phyloP scores from a whole-genome alignment of 1,284 basidiomycete genomes.

The Ustilago cynodontis region DNA sequence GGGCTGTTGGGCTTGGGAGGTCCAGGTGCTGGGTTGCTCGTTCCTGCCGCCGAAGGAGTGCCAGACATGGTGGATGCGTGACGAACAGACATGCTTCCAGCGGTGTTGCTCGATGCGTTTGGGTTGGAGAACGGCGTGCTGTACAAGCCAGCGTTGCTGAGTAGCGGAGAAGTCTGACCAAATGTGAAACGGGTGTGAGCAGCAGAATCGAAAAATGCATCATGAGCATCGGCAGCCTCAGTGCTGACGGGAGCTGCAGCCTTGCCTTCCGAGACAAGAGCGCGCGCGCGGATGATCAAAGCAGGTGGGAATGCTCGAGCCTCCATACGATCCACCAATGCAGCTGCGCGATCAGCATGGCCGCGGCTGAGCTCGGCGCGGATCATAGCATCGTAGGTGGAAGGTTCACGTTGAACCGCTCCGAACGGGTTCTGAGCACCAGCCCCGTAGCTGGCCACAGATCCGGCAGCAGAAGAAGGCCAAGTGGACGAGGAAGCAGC shows the following conservation, averaged over 20 bases:
- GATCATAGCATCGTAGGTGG: slow-evolving; percentile 92
- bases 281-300: slow-evolving; percentile 62
- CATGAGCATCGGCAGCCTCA: background rate
- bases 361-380: slow-evolving; percentile 87
- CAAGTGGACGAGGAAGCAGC: background rate
- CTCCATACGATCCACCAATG: slow-evolving; percentile 81
- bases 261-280: slow-evolving; percentile 40
- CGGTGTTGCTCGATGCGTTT: background rate
- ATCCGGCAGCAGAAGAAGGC: background rate
- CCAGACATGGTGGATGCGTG: slow-evolving; percentile 52
- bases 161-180: slow-evolving; percentile 33
- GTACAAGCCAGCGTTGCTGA: slow-evolving; percentile 8
- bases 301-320: slow-evolving; percentile 74
- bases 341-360: slow-evolving; percentile 78
- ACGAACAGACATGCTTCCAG: slow-evolving; percentile 26
- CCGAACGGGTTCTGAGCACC: slow-evolving; percentile 71
- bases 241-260: background rate
- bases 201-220: background rate
- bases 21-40: slow-evolving; percentile 52
- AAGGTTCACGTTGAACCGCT: slow-evolving; percentile 88
- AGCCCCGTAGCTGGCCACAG: background rate
- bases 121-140: background rate
- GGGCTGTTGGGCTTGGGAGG: slow-evolving; percentile 62
- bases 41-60: slow-evolving; percentile 14
- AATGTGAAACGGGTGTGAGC: slow-evolving; percentile 21